A percentile compares a stretch with the other conserved stretches of the same genome.
Conservation (phyloP, 495 filamentous ascomycete species). For the Neurospora discreta region DNA sequence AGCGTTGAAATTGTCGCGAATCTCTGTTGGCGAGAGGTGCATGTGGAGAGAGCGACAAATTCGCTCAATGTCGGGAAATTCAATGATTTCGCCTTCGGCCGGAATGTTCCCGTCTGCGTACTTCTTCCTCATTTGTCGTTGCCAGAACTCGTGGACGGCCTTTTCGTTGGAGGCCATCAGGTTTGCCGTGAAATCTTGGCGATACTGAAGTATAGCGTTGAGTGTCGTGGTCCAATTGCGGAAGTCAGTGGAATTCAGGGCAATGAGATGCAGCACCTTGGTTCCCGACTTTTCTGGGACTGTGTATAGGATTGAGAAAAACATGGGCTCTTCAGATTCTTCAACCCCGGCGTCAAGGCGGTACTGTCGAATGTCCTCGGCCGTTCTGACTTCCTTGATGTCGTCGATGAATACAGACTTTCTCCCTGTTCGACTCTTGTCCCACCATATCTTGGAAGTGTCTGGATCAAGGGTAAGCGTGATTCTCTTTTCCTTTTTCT, state of each 20-base stretch:
- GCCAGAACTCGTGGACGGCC: constrained; percentile 72
- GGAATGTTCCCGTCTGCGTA: constrained; percentile 43
- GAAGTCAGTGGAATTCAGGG: constrained; percentile 55
- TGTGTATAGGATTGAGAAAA: constrained; percentile 84
- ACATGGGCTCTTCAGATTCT: constrained; percentile 50
- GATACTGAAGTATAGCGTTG: constrained; percentile 66
- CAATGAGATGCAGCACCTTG: constrained; percentile 70
- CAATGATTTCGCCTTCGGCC: constrained; percentile 57
- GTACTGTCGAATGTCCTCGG: constrained; percentile 78
- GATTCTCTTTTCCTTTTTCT: constrained; percentile 61
- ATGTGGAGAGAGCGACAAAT: constrained; percentile 84
- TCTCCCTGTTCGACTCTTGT: constrained; percentile 53
- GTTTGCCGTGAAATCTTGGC: constrained; percentile 80
- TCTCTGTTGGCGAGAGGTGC: constrained; percentile 63
- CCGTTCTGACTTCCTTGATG: constrained; percentile 78
- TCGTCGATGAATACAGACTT: constrained; percentile 91
- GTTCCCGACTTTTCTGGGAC: constrained; percentile 60
- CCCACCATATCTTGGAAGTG: constrained; percentile 78
- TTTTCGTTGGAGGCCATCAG: constrained; percentile 72
- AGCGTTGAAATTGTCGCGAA: constrained; percentile 63
- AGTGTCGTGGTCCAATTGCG: constrained; percentile 72
- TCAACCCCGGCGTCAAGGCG: constrained; percentile 68
- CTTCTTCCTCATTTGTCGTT: constrained; percentile 66
- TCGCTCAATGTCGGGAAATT: constrained; percentile 63
- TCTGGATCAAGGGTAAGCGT: constrained; percentile 69